Percentiles rank a stretch among this genome's conserved stretches.
Evolutionary conservation across 257 asterid genomes (phyloP).

Genomic region (Solanum corneliomulleri): DNA sequence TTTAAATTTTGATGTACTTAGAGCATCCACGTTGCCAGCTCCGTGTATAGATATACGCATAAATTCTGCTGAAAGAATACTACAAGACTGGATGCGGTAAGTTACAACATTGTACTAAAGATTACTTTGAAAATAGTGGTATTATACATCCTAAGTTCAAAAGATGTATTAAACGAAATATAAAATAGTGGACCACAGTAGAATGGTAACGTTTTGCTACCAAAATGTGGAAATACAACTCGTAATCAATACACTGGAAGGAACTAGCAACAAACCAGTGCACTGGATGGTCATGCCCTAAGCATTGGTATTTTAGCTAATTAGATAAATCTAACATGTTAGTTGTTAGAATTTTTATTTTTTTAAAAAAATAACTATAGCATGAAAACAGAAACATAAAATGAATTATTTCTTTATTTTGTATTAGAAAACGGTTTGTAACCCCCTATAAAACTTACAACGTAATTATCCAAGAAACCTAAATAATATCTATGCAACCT

Average conservation of each 20-base stretch:
- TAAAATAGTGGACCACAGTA: neutral
- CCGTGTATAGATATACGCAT: conserved; percentile 67
- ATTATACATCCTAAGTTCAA: neutral
- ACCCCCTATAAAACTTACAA: neutral
- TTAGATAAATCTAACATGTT: neutral
- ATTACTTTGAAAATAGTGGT: neutral
- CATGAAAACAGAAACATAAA: neutral
- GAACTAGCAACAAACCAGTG: neutral
- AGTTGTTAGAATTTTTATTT: neutral
- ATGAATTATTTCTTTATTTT: neutral
- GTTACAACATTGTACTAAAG: conserved; percentile 23
- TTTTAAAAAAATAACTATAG: neutral
- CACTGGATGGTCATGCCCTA: neutral
- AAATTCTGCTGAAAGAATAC: conserved; percentile 99
- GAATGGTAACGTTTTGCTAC: neutral
- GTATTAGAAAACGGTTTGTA: neutral
- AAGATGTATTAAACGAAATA: neutral
- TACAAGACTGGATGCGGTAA: conserved; percentile 77
- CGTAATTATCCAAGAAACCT: neutral
- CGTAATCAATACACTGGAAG: neutral
- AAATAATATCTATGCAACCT: neutral
- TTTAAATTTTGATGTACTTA: conserved; percentile 21
- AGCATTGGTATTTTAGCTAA: neutral
- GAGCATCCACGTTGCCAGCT: conserved; percentile 39
- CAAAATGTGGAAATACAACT: neutral